Evolutionary conservation across 108 stramenopile genomes (phyloP), one percentile per base, ranked within the genome.

Genomic region (Pelagomonas calceolata): DNA sequence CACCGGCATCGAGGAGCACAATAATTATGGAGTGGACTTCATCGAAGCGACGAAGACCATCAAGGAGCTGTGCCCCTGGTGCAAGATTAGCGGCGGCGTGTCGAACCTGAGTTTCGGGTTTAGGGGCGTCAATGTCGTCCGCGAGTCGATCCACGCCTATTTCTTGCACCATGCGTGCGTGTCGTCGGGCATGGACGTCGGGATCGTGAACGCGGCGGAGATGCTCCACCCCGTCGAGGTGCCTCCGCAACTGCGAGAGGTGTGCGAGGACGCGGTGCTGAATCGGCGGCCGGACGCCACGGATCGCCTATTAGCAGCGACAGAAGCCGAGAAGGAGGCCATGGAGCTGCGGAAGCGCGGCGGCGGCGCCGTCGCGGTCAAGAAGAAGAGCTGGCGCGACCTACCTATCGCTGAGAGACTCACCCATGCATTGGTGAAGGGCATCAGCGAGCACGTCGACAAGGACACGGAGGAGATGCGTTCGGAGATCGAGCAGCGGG

Each of bases 61-160:
- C 89, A 98, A 98, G 84, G 94, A 97, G 87, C 63, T 77, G n/a
- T 96, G 95, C 78, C 97, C 97, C 15, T 92, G 94, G 75, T 91
- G 89, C 35, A 95, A 96, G 86, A 93, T 98, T 68, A 92, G 91
- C 78, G 98, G 98, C 68, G 98, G 98, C 44, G 95, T 98, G 44
- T 95, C 94, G 34, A 98, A 98, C 89, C 81, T 98, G 77, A 93
- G 92, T 4, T 98, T 98, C 80, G 98, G 98, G 7, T 98, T 98
- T 86, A 91, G 98, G 70, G 91, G 86, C 34, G 84, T 86, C 30
- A 80, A 84, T 69, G 75, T 76, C 85, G 94, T 99, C 80, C 93
- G 98, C 51, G 98, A 99, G 81, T 91, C 96, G 29, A 99, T 99
- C 72, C 98, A 99, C 82, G 87, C 94, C 65, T 93, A 96, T 34